Base-by-base conservation (phyloP, 2,329 filamentous ascomycete species). In the Colletotrichum incanum region DNA sequence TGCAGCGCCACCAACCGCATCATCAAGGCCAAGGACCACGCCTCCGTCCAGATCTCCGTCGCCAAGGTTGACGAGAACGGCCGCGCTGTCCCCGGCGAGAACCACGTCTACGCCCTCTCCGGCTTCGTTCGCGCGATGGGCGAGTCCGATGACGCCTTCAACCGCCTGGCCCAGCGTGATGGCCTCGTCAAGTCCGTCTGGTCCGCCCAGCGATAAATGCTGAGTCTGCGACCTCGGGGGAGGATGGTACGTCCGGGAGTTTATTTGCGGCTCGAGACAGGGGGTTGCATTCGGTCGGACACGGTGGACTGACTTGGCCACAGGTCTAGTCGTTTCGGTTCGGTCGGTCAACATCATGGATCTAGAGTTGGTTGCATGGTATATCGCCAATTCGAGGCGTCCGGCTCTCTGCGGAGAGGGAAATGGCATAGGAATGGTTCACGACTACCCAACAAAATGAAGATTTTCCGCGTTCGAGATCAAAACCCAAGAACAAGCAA, bases 1-100 rank as follows among this genome's bases (percentile, higher is more conserved):
- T 98, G 96, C 94, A 94, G 91, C 86, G 95, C 95, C 81, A 98
- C 96, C 86, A 97, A 97, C 94, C 94, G 96, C 89, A 98, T 98
- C 91, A 98, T 99, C 93, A 98, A 98, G 91, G 95, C 96, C 90
- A 98, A 98, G 90, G 96, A 99, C 89, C 96, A 99, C 91, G 96
- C 94, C 81, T 97, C 94, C 76, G 96, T 98, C 81, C 96, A 99
- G 88, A 94, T 99, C 87, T 94, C 93, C 81, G 90, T 99, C 84
- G 96, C 93, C 86, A 98, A 98, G 90, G 96, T 99, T 81, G 96
- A 98, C 87, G 96, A 99, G 93, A 97, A 95, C 89, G 96, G 96
- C 85, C 94, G 95, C 81, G 95, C 95, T 78, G 82, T 92, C 88
- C 94, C 94, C 79, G 95, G 96, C 87, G 96, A 98, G 90, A 97